Base-by-base conservation (phyloP, 805 yeast genomes). In the Ogataea methanolica region DNA sequence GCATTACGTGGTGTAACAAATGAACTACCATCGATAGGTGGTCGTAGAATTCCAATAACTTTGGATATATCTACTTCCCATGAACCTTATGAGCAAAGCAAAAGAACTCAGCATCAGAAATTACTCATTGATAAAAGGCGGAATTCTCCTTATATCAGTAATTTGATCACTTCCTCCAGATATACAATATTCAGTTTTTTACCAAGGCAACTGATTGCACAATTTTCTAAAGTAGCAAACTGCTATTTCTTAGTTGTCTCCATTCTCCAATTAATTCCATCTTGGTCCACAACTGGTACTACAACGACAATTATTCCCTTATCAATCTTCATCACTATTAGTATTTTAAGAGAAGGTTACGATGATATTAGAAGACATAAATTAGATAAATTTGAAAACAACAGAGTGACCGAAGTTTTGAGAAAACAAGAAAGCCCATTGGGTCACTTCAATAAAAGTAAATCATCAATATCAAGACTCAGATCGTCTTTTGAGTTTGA, bases 241-340 rank as follows among this genome's bases (percentile, higher is more conserved):
- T 74, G 91, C 51, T 92, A 94, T 65, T 94, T 94, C 67, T 69
- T 94, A 77, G 74, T 82, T 3, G 94, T 94, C 16, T 91, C 98
- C 2, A 85, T 94, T 51, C 72, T 94, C 72, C 99, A 94, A 63
- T 83, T 92, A 91, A 84, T 94, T 42, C 98, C 99, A 0, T 80
- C 90, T 2, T 94, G 97, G 97, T 88, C 97, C 1, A 89, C 99
- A 6, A 94, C 99, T 0, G 99, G 98, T 50, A 85, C 90, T 12
- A 89, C 82, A 62, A 94, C 98, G 4, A 94, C 99, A 2, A 92
- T 94, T 57, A 76, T 91, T 37, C 98, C 99, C 2, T 72, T 94
- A 48, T 70, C 83, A 65, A 77, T 94, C 6, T 94, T 94, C 65
- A 88, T 94, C 69, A 73, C 88, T 7, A 87, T 94, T 26, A 88